Percentiles rank a stretch among this genome's conserved stretches.
Evolutionary conservation across 2,329 filamentous ascomycete species (phyloP).

Genomic region (Exophiala sp.): DNA sequence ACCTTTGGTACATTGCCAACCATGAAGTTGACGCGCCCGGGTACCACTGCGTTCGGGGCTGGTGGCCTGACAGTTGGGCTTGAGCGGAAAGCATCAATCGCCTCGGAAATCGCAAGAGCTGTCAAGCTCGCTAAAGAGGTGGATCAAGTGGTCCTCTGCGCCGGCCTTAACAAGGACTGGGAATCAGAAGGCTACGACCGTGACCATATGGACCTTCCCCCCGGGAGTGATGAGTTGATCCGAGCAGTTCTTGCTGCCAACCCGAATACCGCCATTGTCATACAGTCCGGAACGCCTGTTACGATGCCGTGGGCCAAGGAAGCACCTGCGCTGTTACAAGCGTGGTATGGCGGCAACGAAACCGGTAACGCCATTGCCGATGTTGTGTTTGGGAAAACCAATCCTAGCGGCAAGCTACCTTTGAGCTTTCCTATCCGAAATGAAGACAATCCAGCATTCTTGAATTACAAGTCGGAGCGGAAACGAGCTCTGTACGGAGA

Average conservation of each 20-base stretch:
- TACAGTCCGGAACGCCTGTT: constrained; percentile 69
- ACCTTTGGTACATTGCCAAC: constrained; percentile 57
- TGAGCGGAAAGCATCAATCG: constrained; percentile 52
- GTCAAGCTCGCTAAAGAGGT: constrained; percentile 61
- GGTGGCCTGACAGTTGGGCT: constrained; percentile 60
- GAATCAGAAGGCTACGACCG: constrained; percentile 67
- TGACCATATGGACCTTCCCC: constrained; percentile 52
- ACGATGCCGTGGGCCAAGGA: constrained; percentile 45
- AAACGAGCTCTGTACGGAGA: constrained; percentile 70
- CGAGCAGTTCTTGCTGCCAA: constrained; percentile 60
- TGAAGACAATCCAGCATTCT: constrained; percentile 67
- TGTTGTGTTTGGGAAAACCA: constrained; percentile 66
- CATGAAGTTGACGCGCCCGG: constrained; percentile 49
- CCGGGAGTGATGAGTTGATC: constrained; percentile 51
- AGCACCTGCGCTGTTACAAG: constrained; percentile 60
- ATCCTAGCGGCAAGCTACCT: constrained; percentile 69
- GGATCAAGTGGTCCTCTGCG: constrained; percentile 72
- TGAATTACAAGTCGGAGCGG: constrained; percentile 67
- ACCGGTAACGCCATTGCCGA: constrained; percentile 75
- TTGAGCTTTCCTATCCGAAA: constrained; percentile 63
- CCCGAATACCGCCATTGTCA: constrained; percentile 63
- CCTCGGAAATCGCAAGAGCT: constrained; percentile 59
- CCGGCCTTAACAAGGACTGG: constrained; percentile 74
- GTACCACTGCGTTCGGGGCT: constrained; percentile 47
- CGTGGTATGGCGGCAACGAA: constrained; percentile 86